phyloP scores from a whole-genome alignment of 2,329 filamentous ascomycete species.

The Diplodia intermedia region DNA sequence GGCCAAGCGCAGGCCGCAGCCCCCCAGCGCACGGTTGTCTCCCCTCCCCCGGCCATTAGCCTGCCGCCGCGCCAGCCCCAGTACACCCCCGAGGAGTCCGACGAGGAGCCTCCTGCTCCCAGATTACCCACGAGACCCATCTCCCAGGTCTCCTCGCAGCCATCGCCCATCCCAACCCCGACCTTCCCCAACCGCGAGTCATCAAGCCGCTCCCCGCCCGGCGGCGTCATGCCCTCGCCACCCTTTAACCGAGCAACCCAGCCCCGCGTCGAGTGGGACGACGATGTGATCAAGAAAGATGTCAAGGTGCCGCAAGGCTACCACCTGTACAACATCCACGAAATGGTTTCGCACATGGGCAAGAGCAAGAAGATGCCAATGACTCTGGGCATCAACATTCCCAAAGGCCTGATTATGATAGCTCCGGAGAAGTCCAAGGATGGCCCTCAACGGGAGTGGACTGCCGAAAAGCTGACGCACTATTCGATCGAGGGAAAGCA shows the following conservation, averaged over 20 bases:
- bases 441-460: conserved; percentile 89
- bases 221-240: conserved; percentile 60
- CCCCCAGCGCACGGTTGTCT: conserved; percentile 31
- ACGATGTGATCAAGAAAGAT: conserved; percentile 53
- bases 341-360: conserved; percentile 96
- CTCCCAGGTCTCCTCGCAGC: conserved; percentile 61
- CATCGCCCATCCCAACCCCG: conserved; percentile 50
- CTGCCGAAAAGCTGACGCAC: conserved; percentile 92
- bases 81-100: conserved; percentile 71
- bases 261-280: conserved; percentile 46
- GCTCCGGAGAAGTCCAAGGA: conserved; percentile 84
- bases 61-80: conserved; percentile 59
- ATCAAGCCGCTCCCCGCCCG: conserved; percentile 31
- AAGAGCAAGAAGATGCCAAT: conserved; percentile 98
- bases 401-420: conserved; percentile 87
- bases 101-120: conserved; percentile 67
- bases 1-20: conserved; percentile 67
- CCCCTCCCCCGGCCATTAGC: conserved; percentile 58
- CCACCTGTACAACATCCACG: conserved; percentile 95
- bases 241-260: conserved; percentile 53
- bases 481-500: conserved; percentile 98
- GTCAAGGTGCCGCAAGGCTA: conserved; percentile 62
- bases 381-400: conserved; percentile 91
- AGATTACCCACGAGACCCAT: conserved; percentile 67
- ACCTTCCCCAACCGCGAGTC: conserved; percentile 42